phyloP scores from a whole-genome alignment of 495 filamentous ascomycete species.

The Emericellopsis terricola region DNA sequence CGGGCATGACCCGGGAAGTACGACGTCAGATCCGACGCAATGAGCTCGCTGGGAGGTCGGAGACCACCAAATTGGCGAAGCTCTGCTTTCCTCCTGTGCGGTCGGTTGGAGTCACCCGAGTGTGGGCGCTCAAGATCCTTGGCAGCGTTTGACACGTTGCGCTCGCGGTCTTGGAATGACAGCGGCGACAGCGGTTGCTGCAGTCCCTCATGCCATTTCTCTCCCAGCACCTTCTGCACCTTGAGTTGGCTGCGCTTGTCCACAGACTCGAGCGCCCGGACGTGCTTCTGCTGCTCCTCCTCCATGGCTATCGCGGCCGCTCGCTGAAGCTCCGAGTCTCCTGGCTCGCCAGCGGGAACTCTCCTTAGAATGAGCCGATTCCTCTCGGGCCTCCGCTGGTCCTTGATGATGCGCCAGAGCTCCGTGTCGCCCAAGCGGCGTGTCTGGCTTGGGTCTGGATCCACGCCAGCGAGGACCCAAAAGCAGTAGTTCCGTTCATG shows the following conservation, averaged over 20 bases:
- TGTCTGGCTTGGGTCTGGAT: constrained; percentile 59
- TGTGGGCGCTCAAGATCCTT: constrained; percentile 39
- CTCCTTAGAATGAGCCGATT: constrained; percentile 80
- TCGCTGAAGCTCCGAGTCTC: constrained; percentile 57
- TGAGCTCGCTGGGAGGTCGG: constrained; percentile 88
- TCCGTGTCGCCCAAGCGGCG: constrained; percentile 69
- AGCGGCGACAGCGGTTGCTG: constrained; percentile 69
- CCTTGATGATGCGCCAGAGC: constrained; percentile 66
- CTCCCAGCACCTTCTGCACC: constrained; percentile 68
- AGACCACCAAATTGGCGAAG: constrained; percentile 65
- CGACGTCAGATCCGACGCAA: constrained; percentile 83
- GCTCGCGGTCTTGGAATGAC: constrained; percentile 43
- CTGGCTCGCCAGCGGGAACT: constrained; percentile 72
- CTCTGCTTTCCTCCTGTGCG: constrained; percentile 39
- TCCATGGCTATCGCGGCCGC: constrained; percentile 72
- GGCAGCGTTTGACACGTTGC: constrained; percentile 42
- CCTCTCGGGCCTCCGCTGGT: constrained; percentile 57
- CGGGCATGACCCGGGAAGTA: constrained; percentile 94
- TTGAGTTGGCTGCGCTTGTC: constrained; percentile 52
- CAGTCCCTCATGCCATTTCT: constrained; percentile 58
- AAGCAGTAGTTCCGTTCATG: constrained; percentile 69
- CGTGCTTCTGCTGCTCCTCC: constrained; percentile 58
- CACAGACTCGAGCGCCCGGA: constrained; percentile 41
- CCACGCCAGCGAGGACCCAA: constrained; percentile 65
- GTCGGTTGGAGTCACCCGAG: constrained; percentile 27